Evolutionary conservation across 805 yeast species (phyloP).

Genomic region (Debaryomyces tyrocola): DNA sequence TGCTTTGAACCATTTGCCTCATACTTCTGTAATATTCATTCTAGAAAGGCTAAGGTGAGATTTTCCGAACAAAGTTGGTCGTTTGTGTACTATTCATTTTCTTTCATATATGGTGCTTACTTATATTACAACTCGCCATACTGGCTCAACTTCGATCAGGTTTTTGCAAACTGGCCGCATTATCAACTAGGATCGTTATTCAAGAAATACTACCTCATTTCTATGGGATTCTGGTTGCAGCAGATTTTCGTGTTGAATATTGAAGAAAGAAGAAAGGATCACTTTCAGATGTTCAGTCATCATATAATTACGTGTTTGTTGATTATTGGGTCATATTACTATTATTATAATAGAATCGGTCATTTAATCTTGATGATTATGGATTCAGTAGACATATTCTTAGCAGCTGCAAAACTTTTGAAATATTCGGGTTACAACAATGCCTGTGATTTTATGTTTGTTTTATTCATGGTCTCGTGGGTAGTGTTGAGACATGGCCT

Average conservation of each 20-base stretch:
- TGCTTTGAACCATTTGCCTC: conserved; percentile 59
- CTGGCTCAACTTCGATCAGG: conserved; percentile 53
- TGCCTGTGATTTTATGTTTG: conserved; percentile 69
- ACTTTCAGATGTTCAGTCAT: conserved; percentile 82
- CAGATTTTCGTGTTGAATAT: conserved; percentile 75
- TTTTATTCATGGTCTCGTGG: conserved; percentile 69
- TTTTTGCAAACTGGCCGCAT: conserved; percentile 78
- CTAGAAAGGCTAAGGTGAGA: conserved; percentile 56
- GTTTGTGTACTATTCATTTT: conserved; percentile 53
- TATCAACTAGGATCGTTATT: conserved; percentile 49
- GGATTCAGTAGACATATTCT: conserved; percentile 79
- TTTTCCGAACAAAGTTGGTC: conserved; percentile 91
- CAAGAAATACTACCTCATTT: conserved; percentile 70
- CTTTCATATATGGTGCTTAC: conserved; percentile 57
- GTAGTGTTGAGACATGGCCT: conserved; percentile 68
- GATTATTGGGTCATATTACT: conserved; percentile 68
- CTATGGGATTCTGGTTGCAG: conserved; percentile 78
- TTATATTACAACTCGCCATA: conserved; percentile 61
- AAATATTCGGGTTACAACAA: conserved; percentile 64
- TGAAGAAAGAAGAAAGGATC: conserved; percentile 80
- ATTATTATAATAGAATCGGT: conserved; percentile 74
- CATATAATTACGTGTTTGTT: conserved; percentile 77
- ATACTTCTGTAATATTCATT: conserved; percentile 39
- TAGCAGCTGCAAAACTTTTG: conserved; percentile 73
- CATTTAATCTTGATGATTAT: conserved; percentile 73